phyloP scores from a whole-genome alignment of 192 early-diverging fungal species.

The Borealophlyctis nickersoniae region DNA sequence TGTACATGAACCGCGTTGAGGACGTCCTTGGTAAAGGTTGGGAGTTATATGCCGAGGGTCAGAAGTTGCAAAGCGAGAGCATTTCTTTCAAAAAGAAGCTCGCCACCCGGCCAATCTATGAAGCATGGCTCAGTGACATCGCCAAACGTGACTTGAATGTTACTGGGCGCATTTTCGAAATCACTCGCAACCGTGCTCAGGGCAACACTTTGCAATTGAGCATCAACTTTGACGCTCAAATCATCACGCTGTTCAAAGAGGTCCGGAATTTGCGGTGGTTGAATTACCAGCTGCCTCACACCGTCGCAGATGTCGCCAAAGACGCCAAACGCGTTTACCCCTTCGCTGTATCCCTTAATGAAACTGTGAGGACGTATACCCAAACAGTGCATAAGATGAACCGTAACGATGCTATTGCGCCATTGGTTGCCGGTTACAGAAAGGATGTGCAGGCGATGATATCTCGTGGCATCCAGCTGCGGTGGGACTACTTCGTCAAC shows the following conservation, averaged over 20 bases:
- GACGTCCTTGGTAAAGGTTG: conserved; percentile 96
- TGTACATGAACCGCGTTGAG: conserved; percentile 97
- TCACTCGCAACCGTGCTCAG: conserved; percentile 71
- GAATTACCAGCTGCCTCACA: conserved; percentile 88
- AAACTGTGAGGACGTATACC: conserved; percentile 90
- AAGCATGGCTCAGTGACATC: conserved; percentile 87
- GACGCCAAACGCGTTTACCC: conserved; percentile 98
- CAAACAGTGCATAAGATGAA: conserved; percentile 79
- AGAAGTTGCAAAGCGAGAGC: conserved; percentile 85
- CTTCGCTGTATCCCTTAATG: conserved; percentile 93
- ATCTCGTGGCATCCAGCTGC: conserved; percentile 63
- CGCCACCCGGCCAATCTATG: conserved; percentile 87
- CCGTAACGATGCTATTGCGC: conserved; percentile 67
- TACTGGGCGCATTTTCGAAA: conserved; percentile 85
- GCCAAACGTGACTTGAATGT: conserved; percentile 76
- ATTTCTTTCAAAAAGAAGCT: conserved; percentile 90
- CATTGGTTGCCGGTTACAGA: conserved; percentile 91
- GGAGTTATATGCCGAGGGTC: conserved; percentile 96
- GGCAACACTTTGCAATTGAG: conserved; percentile 62
- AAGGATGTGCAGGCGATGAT: conserved; percentile 90
- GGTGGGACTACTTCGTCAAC: conserved; percentile 95
- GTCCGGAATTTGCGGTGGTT: conserved; percentile 96
- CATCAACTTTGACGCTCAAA: conserved; percentile 92
- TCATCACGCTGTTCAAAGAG: conserved; percentile 98
- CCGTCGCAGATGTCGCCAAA: conserved; percentile 85